phyloP scores from a whole-genome alignment of 148 eudicot species.

The Talinum fruticosum region DNA sequence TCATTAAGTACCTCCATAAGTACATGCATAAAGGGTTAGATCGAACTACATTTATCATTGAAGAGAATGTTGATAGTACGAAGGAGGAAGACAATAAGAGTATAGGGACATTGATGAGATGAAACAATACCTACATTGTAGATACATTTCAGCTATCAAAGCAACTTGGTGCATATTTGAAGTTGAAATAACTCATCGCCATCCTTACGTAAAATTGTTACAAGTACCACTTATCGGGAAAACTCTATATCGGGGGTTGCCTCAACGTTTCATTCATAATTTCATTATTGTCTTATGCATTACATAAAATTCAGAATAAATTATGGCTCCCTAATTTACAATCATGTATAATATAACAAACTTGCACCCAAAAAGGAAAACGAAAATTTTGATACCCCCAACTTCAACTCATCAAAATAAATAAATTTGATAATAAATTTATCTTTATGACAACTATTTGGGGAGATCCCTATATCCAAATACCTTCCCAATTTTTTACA shows the following conservation, averaged over 20 bases:
- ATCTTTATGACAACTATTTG: too few relatives aligned
- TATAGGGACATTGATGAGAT: neutral
- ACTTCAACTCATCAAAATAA: too few relatives aligned
- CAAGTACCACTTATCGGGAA: neutral
- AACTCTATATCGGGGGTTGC: neutral
- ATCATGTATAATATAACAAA: too few relatives aligned
- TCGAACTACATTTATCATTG: neutral
- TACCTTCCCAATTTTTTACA: too few relatives aligned
- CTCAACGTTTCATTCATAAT: too few relatives aligned
- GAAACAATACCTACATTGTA: constrained; percentile 4
- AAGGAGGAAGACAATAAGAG: neutral
- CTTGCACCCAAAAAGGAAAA: too few relatives aligned
- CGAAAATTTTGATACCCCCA: too few relatives aligned
- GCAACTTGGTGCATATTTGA: constrained; percentile 3
- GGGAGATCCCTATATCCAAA: too few relatives aligned
- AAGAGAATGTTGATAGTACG: neutral
- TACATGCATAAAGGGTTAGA: neutral
- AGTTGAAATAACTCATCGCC: neutral
- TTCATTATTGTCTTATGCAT: too few relatives aligned
- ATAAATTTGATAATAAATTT: too few relatives aligned
- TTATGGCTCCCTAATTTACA: too few relatives aligned
- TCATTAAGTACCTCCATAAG: constrained; percentile 9
- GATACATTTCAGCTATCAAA: neutral
- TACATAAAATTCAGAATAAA: too few relatives aligned
- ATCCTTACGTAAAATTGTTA: neutral